Base-by-base conservation (phyloP, 805 yeast species). In the Cyberlindnera misumaiensis region DNA sequence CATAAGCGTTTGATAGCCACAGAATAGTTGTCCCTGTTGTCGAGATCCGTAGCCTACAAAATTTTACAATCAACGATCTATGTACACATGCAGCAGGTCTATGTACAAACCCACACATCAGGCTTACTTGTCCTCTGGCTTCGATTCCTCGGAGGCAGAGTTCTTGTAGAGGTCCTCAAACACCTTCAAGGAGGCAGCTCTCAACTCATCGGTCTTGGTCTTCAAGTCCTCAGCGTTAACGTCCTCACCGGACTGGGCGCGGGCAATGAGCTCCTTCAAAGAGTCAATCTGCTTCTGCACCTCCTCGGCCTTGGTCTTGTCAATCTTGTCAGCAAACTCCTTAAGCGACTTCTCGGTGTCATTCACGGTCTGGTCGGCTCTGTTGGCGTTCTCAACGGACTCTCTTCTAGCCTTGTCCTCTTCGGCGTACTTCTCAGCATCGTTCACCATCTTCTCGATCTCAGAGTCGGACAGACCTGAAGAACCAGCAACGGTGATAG, bases 331-430 rank as follows among this genome's bases (percentile, higher is more conserved):
- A 47, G 65, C 75, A 66, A 83, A 87, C 67, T 83, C 93, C 48
- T 68, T 67, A 46, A 87, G 63, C n/a, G 95, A 85, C 64, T 79
- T 75, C 64, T 86, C 95, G 39, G 94, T 85, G 65, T 87, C 96
- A 56, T 83, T 77, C 39, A 81, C 76, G 63, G 82, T 76, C 62
- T 77, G 77, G 65, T 82, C 89, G 52, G 87, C 85, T 59, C 81
- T 83, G 80, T 82, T 86, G 53, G 94, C 94, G 51, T 70, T 63
- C 68, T 85, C 94, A 59, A 77, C 73, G 42, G 77, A 70, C 53
- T 69, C 74, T 54, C 72, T 72, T 58, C 70, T 62, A 43, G 72
- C 74, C 46, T 70, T 71, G 60, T 80, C 87, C 47, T 62, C 63
- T 44, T 73, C 73, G 47, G 76, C 73, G 67, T 72, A 74, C 51